A percentile compares a stretch with the other conserved stretches of the same genome.
These are phyloP conservation scores for Calonectria ilicicola DNA, from an alignment of 2,329 filamentous ascomycete genomes.

Conservation along the genomic window DNA sequence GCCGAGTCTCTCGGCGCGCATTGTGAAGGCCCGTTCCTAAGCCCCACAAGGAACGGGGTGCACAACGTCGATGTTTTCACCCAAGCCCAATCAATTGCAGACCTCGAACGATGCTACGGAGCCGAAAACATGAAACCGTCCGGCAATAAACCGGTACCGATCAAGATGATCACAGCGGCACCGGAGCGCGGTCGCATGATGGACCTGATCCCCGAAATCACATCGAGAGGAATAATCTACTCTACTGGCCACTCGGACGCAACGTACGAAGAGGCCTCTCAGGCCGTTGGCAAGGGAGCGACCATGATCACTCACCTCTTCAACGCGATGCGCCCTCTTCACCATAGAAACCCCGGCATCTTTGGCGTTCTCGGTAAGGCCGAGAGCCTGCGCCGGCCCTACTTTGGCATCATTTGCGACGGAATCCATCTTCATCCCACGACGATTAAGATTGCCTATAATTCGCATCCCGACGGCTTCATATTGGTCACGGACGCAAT, in stretches of 20 bases:
- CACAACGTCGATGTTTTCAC: slow-evolving; percentile 82
- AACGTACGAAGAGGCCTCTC: slow-evolving; percentile 83
- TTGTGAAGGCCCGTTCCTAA: slow-evolving; percentile 91
- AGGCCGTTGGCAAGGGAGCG: slow-evolving; percentile 78
- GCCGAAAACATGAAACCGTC: slow-evolving; percentile 69
- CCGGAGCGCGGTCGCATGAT: slow-evolving; percentile 83
- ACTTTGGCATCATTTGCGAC: slow-evolving; percentile 90
- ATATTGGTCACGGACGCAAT: slow-evolving; percentile 95
- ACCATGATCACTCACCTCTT: slow-evolving; percentile 95
- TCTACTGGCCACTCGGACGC: slow-evolving; percentile 90
- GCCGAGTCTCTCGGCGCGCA: slow-evolving; percentile 91
- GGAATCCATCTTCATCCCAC: slow-evolving; percentile 92
- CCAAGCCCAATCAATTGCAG: slow-evolving; percentile 71
- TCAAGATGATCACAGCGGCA: slow-evolving; percentile 88
- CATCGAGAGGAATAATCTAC: slow-evolving; percentile 75
- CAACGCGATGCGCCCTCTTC: slow-evolving; percentile 92
- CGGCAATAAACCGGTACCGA: slow-evolving; percentile 53
- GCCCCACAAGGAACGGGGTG: slow-evolving; percentile 85
- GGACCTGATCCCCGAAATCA: slow-evolving; percentile 75
- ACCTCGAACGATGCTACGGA: slow-evolving; percentile 81
- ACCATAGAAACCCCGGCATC: slow-evolving; percentile 91
- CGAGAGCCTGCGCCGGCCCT: slow-evolving; percentile 72
- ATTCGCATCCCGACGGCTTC: slow-evolving; percentile 85
- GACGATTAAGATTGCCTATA: slow-evolving; percentile 89
- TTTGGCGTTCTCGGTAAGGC: slow-evolving; percentile 85